Percentiles rank a stretch among this genome's conserved stretches.
These are phyloP conservation scores for Larix sibirica DNA, from an alignment of 83 land plant genomes.

Conservation along the genomic window DNA sequence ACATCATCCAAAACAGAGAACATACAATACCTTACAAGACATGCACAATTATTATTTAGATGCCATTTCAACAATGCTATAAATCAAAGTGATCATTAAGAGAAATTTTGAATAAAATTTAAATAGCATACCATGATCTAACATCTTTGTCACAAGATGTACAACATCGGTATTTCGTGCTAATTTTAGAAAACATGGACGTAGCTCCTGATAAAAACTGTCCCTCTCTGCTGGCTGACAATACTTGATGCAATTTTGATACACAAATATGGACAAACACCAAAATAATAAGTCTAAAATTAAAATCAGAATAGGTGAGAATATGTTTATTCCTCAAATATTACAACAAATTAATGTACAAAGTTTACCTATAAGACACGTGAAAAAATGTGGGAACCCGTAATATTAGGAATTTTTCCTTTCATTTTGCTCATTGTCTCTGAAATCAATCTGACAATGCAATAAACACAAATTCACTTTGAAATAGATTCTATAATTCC, in stretches of 20 bases:
- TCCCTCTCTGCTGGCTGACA: conserved; percentile 75
- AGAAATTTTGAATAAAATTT: too few species aligned
- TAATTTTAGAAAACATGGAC: conserved; percentile 84
- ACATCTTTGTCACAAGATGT: conserved; percentile 86
- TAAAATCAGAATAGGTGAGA: background rate
- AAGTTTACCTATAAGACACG: conserved; percentile 85
- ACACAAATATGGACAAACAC: too few species aligned
- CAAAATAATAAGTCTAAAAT: conserved; percentile 3
- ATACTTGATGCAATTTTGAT: conserved; percentile 87
- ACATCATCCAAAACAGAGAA: too few species aligned
- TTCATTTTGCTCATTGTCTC: conserved; percentile 67
- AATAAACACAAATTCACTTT: too few species aligned
- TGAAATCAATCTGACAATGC: conserved; percentile 59
- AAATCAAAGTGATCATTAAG: background rate
- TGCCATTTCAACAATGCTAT: background rate
- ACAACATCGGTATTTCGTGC: conserved; percentile 85
- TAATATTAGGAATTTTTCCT: too few species aligned
- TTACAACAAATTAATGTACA: too few species aligned
- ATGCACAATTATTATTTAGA: background rate
- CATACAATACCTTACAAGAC: background rate
- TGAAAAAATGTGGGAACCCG: conserved; percentile 76
- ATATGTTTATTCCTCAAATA: too few species aligned
- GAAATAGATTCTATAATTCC: too few species aligned
- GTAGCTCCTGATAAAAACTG: conserved; percentile 79
- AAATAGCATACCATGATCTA: too few species aligned